Base-by-base conservation (phyloP, 164 flowering plant genomes). In the Umbellularia californica region DNA sequence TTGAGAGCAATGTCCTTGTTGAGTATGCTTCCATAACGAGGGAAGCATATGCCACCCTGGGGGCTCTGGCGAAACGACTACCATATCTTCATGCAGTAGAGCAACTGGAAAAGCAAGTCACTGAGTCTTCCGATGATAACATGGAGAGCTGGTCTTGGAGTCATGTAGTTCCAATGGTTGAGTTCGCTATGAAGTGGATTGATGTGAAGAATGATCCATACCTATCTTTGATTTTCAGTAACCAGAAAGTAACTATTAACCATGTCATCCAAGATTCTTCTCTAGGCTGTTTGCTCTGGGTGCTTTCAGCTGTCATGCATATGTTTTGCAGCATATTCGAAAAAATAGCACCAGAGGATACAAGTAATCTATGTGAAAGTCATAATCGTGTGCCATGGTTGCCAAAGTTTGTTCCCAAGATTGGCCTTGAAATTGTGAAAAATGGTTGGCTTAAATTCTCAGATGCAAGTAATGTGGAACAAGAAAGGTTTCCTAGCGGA, bases 1-100 rank as follows among this genome's bases (percentile, higher is more conserved):
- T 82, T 15, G 87, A 87, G 70, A 81, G 78, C 20, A 77, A 84
- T 73, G 76, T 89, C 69, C 77, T 92, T n/a, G 33, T 70, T 77
- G 99, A 96, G 70, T 90, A 87, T 82, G 73, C 87, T 79, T 82
- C 91, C 69, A 80, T 92, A 72, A 68, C 90, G 62, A 81, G 63
- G 72, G 97, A 92, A 84, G 90, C 85, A 35, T 94, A 84, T 85
- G 89, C 85, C 79, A 89, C 93, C 74, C 78, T 96, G 51, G 93
- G 80, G 70, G 89, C 93, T 80, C 79, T 93, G 77, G 89, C 92
- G 68, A 75, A 80, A 79, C 86, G 72, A 74, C 91, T 96, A 73
- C 97, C 98, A 71, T 79, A 82, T 73, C 82, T 87, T 70, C 83
- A 83, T 83, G 79, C 84, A 50, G 76, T 74, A 69, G 79, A 69